These are phyloP conservation scores for Phaeosphaeriaceae sp. DNA, from an alignment of 2,329 filamentous ascomycete genomes.

Conservation along the genomic window DNA sequence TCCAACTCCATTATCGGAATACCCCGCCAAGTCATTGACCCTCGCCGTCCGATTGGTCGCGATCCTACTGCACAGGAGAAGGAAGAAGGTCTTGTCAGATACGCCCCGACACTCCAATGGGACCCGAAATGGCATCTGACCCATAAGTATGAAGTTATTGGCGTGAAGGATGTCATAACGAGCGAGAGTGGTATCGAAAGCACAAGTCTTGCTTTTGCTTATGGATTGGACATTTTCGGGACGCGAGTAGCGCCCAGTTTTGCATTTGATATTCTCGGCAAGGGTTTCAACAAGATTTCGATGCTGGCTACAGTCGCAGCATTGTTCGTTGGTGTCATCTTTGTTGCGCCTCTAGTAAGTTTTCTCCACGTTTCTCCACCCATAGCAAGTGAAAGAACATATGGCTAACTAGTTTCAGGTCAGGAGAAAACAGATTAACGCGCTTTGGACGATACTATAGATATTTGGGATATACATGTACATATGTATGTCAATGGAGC, in stretches of 20 bases:
- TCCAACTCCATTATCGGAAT: conserved; percentile 79
- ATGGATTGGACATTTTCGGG: conserved; percentile 86
- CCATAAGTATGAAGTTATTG: conserved; percentile 81
- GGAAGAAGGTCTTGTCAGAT: conserved; percentile 82
- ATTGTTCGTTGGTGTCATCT: conserved; percentile 74
- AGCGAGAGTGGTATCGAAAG: conserved; percentile 85
- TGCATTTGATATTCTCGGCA: conserved; percentile 89
- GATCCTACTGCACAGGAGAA: conserved; percentile 80
- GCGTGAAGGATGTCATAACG: conserved; percentile 74
- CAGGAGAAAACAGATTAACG: conserved; percentile 70
- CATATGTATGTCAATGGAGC: not conserved
- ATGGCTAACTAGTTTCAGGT: conserved; percentile 47
- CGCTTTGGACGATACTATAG: conserved; percentile 61
- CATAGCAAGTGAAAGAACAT: not conserved
- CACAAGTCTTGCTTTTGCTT: conserved; percentile 87
- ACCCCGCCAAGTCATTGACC: conserved; percentile 79
- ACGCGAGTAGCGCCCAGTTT: conserved; percentile 86
- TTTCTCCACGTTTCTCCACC: not conserved
- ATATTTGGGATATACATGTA: conserved; percentile 2
- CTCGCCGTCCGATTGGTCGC: conserved; percentile 82
- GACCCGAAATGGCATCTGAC: conserved; percentile 81
- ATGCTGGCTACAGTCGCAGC: conserved; percentile 84
- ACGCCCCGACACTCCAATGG: conserved; percentile 78
- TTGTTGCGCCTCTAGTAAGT: conserved; percentile 82
- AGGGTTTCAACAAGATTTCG: conserved; percentile 90